These are phyloP conservation scores for Hyphodiscus sp. DNA, from an alignment of 2,329 filamentous ascomycete genomes.

Conservation along the genomic window DNA sequence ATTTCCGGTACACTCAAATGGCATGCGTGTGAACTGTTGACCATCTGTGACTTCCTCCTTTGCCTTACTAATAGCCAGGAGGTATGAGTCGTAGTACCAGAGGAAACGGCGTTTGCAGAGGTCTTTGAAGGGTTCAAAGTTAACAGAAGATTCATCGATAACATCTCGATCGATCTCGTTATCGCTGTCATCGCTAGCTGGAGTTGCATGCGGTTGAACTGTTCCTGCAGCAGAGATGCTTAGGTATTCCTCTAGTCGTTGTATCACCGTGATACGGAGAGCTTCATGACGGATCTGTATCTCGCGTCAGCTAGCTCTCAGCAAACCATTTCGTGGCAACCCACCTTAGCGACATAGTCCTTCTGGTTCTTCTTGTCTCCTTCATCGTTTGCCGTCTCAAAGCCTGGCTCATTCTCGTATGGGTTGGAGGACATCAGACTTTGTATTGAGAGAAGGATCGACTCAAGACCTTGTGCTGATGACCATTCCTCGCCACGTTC, in stretches of 20 bases:
- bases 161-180: constrained; percentile 28
- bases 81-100: constrained; percentile 92
- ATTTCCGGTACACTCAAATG: constrained; percentile 75
- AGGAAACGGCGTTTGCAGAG: constrained; percentile 86
- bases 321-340: background rate
- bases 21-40: constrained; percentile 68
- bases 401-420: constrained; percentile 94
- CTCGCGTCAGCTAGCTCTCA: constrained; percentile 1
- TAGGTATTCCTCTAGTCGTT: constrained; percentile 75
- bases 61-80: constrained; percentile 62
- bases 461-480: constrained; percentile 89
- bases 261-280: constrained; percentile 76
- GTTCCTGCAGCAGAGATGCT: constrained; percentile 50
- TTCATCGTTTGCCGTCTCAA: constrained; percentile 64
- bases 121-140: constrained; percentile 84
- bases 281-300: constrained; percentile 82
- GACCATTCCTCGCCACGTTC: constrained; percentile 93
- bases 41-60: constrained; percentile 57
- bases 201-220: constrained; percentile 30
- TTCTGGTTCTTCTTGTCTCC: constrained; percentile 68
- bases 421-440: constrained; percentile 91
- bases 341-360: constrained; percentile 72
- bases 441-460: constrained; percentile 90
- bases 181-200: constrained; percentile 34
- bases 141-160: constrained; percentile 42